Conservation (phyloP, 192 early-diverging fungal species). For the Powellomyces hirtus region DNA sequence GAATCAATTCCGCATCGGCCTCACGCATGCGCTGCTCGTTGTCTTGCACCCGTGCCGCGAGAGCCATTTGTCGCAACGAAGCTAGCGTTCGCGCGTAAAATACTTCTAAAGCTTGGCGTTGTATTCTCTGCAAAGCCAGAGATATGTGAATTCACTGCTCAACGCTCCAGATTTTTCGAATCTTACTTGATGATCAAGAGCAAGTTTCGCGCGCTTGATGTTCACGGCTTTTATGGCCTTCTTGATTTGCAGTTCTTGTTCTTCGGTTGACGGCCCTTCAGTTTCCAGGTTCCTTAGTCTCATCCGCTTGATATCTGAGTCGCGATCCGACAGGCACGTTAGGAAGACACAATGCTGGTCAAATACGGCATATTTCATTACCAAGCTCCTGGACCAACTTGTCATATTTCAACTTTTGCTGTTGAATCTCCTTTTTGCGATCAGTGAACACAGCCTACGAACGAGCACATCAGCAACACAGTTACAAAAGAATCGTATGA, state of each 20-base stretch:
- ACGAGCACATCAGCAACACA: too few relatives aligned
- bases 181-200: too few relatives aligned
- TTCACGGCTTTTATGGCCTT: neutral
- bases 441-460: constrained; percentile 21
- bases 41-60: constrained; percentile 18
- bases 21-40: neutral
- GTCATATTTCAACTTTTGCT: constrained; percentile 35
- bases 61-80: constrained; percentile 17
- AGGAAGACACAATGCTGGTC: too few relatives aligned
- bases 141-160: too few relatives aligned
- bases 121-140: constrained; percentile 21
- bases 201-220: constrained; percentile 28
- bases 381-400: neutral
- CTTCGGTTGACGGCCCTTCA: constrained; percentile 7
- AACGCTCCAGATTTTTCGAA: too few relatives aligned
- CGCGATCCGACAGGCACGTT: too few relatives aligned
- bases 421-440: constrained; percentile 33
- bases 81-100: constrained; percentile 22
- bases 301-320: constrained; percentile 19
- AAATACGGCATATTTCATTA: neutral
- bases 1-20: neutral
- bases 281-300: constrained; percentile 6
- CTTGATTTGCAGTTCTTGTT: constrained; percentile 12
- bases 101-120: constrained; percentile 12
- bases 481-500: too few relatives aligned